Base-by-base conservation (phyloP, 768 basidiomycete species). In the Vararia minispora region DNA sequence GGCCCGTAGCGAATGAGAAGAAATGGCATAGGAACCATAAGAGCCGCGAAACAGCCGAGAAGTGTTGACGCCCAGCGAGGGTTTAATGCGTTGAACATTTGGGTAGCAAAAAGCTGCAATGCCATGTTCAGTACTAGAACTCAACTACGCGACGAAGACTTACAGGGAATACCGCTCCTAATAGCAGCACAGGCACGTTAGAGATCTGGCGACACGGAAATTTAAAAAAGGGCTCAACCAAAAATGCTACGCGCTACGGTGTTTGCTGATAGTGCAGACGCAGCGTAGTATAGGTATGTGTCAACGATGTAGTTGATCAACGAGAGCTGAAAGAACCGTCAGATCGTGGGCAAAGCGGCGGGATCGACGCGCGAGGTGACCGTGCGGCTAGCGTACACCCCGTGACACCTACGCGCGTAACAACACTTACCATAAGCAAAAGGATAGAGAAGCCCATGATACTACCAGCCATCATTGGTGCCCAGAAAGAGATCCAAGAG, bases 271-370 rank as follows among this genome's bases (percentile, higher is more conserved):
- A 79, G 56, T 1, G 75, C 76, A 8, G 72, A 73, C 1, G 76
- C 74, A 6, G 76, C 68, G 4, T 66, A 60, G 41, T 61, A 52
- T 16, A 73, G 54, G 47, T 78, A 79, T 3, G 70, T 63, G 53
- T 79, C 78, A 28, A 79, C 68, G 25, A 76, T 68, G 47, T 80
- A 80, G 45, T 73, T 78, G 45, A 74, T 54, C 32, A 74, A 52
- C 8, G 66, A 60, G 37, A 76, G 49, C 76, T 76, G 38, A 9
- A 36, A 10, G 3, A 20, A 20, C 26, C 13, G 23, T 26, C 3
- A 28, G 17, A 8, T 28, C 21, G 18, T 3, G 9, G 18, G 10
- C 32, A 33, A 17, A 20, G 17, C 9, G 24, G 12, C 27, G 17
- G 12, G n/a, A 5, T n/a, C 17, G 31, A n/a, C 43, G 9, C n/a